Percentiles rank a stretch among this genome's conserved stretches.
phyloP scores from a whole-genome alignment of 108 stramenopile genomes.

The Cyclostephanos tholiformis region DNA sequence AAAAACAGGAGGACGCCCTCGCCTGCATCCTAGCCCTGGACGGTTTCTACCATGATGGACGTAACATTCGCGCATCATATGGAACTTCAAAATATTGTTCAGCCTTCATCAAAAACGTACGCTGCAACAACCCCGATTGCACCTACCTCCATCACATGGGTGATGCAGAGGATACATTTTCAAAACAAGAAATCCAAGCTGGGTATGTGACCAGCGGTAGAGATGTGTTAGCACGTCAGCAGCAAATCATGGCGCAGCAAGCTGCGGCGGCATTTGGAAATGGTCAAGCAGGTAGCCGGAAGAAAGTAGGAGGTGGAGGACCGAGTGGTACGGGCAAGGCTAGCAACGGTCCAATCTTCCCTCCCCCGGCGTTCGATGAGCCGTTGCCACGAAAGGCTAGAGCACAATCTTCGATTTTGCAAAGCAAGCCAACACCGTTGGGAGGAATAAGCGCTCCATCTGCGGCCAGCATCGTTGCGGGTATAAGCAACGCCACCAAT shows the following conservation, averaged over 20 bases:
- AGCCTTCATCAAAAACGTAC: conserved; percentile 93
- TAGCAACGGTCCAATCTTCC: conserved; percentile 72
- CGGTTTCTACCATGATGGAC: conserved; percentile 88
- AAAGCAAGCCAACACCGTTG: conserved; percentile 18
- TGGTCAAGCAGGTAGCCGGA: conserved; percentile 50
- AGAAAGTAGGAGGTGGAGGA: conserved; percentile 81
- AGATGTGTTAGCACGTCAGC: conserved; percentile 83
- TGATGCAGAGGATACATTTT: conserved; percentile 93
- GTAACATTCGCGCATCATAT: conserved; percentile 94
- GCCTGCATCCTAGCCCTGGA: conserved; percentile 90
- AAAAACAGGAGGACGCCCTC: conserved; percentile 82
- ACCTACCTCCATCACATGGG: conserved; percentile 97
- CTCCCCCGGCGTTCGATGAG: conserved; percentile 86
- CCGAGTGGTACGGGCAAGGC: conserved; percentile 83
- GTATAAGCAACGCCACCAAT: conserved; percentile 33
- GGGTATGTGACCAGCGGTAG: conserved; percentile 90
- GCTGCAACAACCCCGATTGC: conserved; percentile 98
- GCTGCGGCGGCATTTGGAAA: conserved; percentile 60
- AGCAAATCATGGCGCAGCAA: conserved; percentile 80
- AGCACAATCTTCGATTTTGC: conserved; percentile 28
- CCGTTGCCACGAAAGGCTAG: conserved; percentile 56
- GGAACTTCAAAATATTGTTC: conserved; percentile 99
- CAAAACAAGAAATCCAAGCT: conserved; percentile 93
- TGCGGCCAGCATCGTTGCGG: conserved; percentile 85
- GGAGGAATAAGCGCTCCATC: conserved; percentile 26